Conservation (phyloP, 768 basidiomycete species). For the Tricholomella constricta region DNA sequence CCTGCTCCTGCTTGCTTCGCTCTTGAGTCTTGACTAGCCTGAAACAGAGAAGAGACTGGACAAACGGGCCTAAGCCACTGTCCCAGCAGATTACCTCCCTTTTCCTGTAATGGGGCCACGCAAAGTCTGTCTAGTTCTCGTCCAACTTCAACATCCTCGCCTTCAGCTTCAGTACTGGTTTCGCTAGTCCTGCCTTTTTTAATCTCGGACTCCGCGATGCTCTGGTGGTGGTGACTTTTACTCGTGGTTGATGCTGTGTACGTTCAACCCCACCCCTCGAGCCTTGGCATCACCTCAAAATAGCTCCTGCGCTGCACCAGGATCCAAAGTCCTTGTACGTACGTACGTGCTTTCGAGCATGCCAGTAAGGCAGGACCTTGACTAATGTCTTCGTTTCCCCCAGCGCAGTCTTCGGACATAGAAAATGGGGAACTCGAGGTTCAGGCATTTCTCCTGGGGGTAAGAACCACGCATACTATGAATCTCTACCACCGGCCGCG, state of each 20-base stretch:
- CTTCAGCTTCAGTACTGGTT: slow-evolving; percentile 65
- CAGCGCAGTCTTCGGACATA: slow-evolving; percentile 73
- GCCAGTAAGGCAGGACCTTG: not conserved
- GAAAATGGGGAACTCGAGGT: slow-evolving; percentile 79
- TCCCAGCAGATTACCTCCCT: slow-evolving; percentile 17
- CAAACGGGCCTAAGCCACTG: not conserved
- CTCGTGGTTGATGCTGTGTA: slow-evolving; percentile 43
- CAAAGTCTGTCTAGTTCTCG: slow-evolving; percentile 68
- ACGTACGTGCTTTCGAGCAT: not conserved
- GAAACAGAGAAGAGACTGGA: not conserved
- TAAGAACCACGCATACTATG: slow-evolving; percentile 9
- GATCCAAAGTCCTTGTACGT: slow-evolving; percentile 67
- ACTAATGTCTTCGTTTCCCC: not conserved
- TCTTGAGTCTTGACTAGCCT: not conserved
- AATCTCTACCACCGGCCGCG: not conserved
- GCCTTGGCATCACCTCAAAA: not conserved
- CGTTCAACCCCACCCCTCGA: slow-evolving; percentile 6
- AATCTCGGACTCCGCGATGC: slow-evolving; percentile 54
- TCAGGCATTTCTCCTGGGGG: slow-evolving; percentile 42
- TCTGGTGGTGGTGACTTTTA: slow-evolving; percentile 53
- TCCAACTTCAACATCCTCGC: slow-evolving; percentile 67
- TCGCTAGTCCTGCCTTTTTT: slow-evolving; percentile 61
- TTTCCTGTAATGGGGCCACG: slow-evolving; percentile 33
- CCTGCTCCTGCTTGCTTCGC: not conserved
- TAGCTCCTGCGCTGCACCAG: slow-evolving; percentile 52